Evolutionary conservation across 1,284 basidiomycete species (phyloP).

Genomic region (Ceratobasidium sp.): DNA sequence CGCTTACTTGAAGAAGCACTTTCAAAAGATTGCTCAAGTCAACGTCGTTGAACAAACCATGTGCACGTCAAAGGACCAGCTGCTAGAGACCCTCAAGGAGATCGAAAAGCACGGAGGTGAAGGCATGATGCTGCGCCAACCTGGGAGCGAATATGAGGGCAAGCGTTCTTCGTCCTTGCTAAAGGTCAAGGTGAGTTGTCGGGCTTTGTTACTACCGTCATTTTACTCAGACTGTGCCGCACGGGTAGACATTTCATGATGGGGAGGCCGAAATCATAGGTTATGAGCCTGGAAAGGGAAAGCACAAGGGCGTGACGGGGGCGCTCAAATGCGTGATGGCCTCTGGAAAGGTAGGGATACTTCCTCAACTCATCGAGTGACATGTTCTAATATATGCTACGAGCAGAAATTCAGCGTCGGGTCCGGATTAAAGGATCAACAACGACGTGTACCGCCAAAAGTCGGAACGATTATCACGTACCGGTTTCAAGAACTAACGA

Average conservation of each 20-base stretch:
- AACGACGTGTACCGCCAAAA: slow-evolving; percentile 60
- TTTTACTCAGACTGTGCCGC: not conserved
- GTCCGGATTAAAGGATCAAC: slow-evolving; percentile 61
- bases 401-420: slow-evolving; percentile 62
- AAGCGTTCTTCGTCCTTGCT: slow-evolving; percentile 60
- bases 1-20: slow-evolving; percentile 55
- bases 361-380: not conserved
- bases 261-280: slow-evolving; percentile 69
- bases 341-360: slow-evolving; percentile 58
- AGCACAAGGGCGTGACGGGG: slow-evolving; percentile 60
- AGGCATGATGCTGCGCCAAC: slow-evolving; percentile 70
- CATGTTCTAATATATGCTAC: not conserved
- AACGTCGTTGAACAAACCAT: slow-evolving; percentile 61
- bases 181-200: slow-evolving; percentile 61
- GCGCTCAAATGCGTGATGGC: slow-evolving; percentile 68
- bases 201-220: not conserved
- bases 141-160: slow-evolving; percentile 61
- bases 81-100: slow-evolving; percentile 61
- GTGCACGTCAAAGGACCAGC: slow-evolving; percentile 58
- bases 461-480: slow-evolving; percentile 67
- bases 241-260: slow-evolving; percentile 62
- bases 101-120: slow-evolving; percentile 66
- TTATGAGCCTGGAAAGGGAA: slow-evolving; percentile 63
- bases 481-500: slow-evolving; percentile 69
- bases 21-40: slow-evolving; percentile 57